A percentile compares a stretch with the other conserved stretches of the same genome.
Evolutionary conservation across 2,329 filamentous ascomycete species (phyloP).

Genomic region (Penicillium decumbens): DNA sequence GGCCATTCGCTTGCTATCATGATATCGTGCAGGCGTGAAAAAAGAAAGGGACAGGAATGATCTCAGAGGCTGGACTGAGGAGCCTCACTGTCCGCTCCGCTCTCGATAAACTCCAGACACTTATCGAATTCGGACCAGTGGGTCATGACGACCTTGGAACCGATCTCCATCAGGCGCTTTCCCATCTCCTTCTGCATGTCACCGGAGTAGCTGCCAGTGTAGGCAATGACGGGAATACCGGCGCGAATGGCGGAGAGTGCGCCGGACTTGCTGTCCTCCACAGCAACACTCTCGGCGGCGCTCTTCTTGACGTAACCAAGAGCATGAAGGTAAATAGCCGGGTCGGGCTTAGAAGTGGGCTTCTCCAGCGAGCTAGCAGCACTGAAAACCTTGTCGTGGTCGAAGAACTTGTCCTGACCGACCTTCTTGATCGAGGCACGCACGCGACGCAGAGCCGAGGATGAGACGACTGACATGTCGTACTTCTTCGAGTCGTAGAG

Average conservation of each 20-base stretch:
- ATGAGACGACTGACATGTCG: conserved; percentile 73
- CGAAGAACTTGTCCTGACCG: conserved; percentile 74
- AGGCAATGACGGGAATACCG: conserved; percentile 74
- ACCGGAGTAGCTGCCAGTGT: conserved; percentile 71
- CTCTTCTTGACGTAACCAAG: conserved; percentile 68
- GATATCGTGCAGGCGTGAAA: conserved; percentile 23
- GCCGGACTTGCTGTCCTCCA: conserved; percentile 86
- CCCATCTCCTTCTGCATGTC: conserved; percentile 63
- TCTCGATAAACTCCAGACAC: conserved; percentile 43
- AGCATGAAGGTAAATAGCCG: conserved; percentile 78
- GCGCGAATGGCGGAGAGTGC: conserved; percentile 72
- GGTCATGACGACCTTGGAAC: conserved; percentile 58
- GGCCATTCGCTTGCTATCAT: conserved; percentile 33
- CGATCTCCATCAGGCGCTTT: conserved; percentile 56
- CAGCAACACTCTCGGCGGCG: conserved; percentile 67
- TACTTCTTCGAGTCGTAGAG: conserved; percentile 61
- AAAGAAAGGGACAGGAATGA: not conserved
- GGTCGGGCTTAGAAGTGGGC: conserved; percentile 88
- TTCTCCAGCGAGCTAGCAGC: conserved; percentile 71
- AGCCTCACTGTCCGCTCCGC: conserved; percentile 7
- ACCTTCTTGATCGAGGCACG: conserved; percentile 73
- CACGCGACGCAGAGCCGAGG: conserved; percentile 72
- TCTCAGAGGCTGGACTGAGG: conserved; percentile 18
- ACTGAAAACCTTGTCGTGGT: conserved; percentile 69
- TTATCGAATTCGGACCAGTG: conserved; percentile 46